A percentile compares a stretch with the other conserved stretches of the same genome.
Evolutionary conservation across 495 filamentous ascomycete genomes (phyloP).

Genomic region (Penicillium dipodomyicola): DNA sequence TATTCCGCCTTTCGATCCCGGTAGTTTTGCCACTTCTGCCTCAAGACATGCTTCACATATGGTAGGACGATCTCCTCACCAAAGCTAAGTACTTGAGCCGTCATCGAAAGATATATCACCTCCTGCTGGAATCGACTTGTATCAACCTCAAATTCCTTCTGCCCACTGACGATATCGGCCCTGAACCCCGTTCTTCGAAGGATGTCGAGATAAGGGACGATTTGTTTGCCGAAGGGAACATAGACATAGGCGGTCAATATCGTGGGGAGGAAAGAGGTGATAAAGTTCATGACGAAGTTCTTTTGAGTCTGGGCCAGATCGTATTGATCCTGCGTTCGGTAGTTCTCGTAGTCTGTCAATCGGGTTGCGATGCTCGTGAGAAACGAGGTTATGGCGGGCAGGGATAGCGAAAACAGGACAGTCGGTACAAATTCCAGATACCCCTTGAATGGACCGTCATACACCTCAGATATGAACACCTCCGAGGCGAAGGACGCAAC

Average conservation of each 20-base stretch:
- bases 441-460: conserved; percentile 78
- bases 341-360: conserved; percentile 85
- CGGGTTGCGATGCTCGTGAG: conserved; percentile 72
- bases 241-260: conserved; percentile 95
- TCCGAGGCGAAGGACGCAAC: conserved; percentile 83
- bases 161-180: conserved; percentile 22
- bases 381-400: conserved; percentile 71
- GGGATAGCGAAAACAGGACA: conserved; percentile 68
- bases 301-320: conserved; percentile 81
- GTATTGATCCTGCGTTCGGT: conserved; percentile 79
- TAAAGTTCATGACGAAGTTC: conserved; percentile 92
- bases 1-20: conserved; percentile 20
- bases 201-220: conserved; percentile 81
- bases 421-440: conserved; percentile 85
- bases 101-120: conserved; percentile 92
- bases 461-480: conserved; percentile 90
- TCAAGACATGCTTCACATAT: conserved; percentile 64
- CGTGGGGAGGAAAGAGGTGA: conserved; percentile 89
- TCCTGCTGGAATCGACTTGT: conserved; percentile 79
- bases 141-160: conserved; percentile 67
- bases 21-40: conserved; percentile 42
- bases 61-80: conserved; percentile 82
- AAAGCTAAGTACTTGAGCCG: conserved; percentile 87
- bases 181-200: conserved; percentile 49
- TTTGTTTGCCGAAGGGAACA: conserved; percentile 80